Conservation (phyloP, 2,329 filamentous ascomycete genomes). For the Aspergillus costaricaensis region DNA sequence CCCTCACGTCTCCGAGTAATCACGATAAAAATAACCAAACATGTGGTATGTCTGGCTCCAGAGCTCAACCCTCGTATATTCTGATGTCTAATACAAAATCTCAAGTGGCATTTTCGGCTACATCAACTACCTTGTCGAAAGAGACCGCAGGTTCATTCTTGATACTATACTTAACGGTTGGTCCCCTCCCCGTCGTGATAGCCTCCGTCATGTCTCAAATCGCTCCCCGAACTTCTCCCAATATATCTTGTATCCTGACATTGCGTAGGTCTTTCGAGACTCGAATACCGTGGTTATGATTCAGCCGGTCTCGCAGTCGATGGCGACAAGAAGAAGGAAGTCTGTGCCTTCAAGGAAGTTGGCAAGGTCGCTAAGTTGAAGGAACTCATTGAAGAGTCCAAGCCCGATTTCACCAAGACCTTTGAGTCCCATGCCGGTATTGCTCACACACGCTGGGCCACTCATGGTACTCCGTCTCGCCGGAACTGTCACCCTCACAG, state of each 20-base stretch:
- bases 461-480: slow-evolving; percentile 90
- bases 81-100: slow-evolving; percentile 17
- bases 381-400: slow-evolving; percentile 81
- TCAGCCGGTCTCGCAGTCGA: slow-evolving; percentile 94
- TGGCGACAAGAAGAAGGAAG: slow-evolving; percentile 98
- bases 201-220: background rate
- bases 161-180: slow-evolving; percentile 94
- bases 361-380: slow-evolving; percentile 98
- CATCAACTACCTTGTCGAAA: slow-evolving; percentile 99
- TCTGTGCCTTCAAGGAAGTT: slow-evolving; percentile 97
- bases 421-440: slow-evolving; percentile 99
- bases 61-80: background rate
- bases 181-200: slow-evolving; percentile 35
- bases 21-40: slow-evolving; percentile 20
- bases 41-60: slow-evolving; percentile 37
- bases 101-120: slow-evolving; percentile 69
- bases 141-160: slow-evolving; percentile 94
- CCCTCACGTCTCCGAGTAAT: background rate
- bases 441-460: slow-evolving; percentile 98
- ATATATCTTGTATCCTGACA: background rate
- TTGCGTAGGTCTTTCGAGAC: slow-evolving; percentile 76
- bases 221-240: background rate
- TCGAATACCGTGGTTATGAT: slow-evolving; percentile 99
- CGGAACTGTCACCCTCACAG: slow-evolving; percentile 98
- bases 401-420: slow-evolving; percentile 84